Base-by-base conservation (phyloP, 177 flowering plant species). In the Telopea speciosissima region DNA sequence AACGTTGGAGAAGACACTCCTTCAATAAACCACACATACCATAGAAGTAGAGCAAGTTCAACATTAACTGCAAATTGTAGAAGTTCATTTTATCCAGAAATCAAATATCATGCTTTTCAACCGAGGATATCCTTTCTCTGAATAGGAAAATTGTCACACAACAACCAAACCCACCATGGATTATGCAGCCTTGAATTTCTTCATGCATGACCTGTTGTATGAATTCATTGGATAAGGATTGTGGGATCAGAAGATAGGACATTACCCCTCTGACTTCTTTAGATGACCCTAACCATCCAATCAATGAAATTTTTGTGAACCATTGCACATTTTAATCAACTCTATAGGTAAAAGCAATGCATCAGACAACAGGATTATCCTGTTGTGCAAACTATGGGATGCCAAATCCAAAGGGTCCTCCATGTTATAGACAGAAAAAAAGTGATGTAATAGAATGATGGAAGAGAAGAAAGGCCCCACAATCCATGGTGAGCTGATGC, bases 21-120 rank as follows among this genome's bases (percentile, higher is more conserved):
- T 89, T 91, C 68, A 89, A 40, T 33, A 91, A 21, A 4, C 83
- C 87, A 77, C 92, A 89, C 92, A 88, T 91, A n/a, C 94, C 94
- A 80, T 86, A 91, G 78, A 79, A 91, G 78, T 89, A 91, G 21
- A 91, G 77, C 79, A 90, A 75, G 79, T 88, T 89, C 75, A 78
- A 69, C 80, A 91, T 49, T 33, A 91, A 85, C 97, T 91, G 85
- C 65, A 71, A 68, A 66, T 24, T 11, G 5, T 33, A 22, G 72
- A 16, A 8, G 24, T 61, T 66, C 23, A 17, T 19, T 22, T 23
- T 40, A 52, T 17, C 70, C 62, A 26, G 25, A 62, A 10, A 60
- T 63, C 24, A 63, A 40, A 73, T 54, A 8, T 44, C 26, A 25
- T 6, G 7, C 10, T 3, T 54, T 9, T 8, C 26, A 44, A 21